Conservation (phyloP, 2,329 filamentous ascomycete genomes). For the Aspergillus aculeatus region DNA sequence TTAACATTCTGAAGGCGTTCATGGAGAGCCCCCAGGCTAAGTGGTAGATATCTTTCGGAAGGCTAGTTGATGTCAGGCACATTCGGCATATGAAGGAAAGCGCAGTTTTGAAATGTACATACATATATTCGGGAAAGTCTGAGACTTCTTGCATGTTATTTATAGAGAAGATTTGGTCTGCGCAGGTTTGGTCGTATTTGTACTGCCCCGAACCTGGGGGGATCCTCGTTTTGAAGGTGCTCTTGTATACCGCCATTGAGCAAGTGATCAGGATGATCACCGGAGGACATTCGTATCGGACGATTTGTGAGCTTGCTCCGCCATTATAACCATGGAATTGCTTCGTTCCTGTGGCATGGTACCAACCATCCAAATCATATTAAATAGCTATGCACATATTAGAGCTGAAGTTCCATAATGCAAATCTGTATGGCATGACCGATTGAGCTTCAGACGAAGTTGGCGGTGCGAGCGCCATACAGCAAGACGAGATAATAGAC, state of each 20-base stretch:
- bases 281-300: too few species aligned
- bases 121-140: constrained; percentile 6
- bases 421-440: constrained; percentile 23
- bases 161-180: constrained; percentile 1
- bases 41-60: constrained; percentile 32
- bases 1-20: constrained; percentile 71
- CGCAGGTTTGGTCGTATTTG: background rate
- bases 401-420: constrained; percentile 25
- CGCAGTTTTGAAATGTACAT: constrained; percentile 6
- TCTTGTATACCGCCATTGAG: too few species aligned
- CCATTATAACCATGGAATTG: too few species aligned
- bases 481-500: constrained; percentile 22
- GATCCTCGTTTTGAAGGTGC: too few species aligned
- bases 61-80: constrained; percentile 2
- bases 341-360: too few species aligned
- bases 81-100: constrained; percentile 4
- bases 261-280: too few species aligned
- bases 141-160: constrained; percentile 8
- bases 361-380: too few species aligned
- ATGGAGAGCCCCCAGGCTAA: constrained; percentile 54
- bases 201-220: background rate
- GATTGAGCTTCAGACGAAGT: constrained; percentile 23
- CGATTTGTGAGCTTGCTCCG: too few species aligned
- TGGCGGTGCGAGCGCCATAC: constrained; percentile 23
- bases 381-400: constrained; percentile 16